phyloP scores from a whole-genome alignment of 257 asterid genomes.

The Gentiana straminea region DNA sequence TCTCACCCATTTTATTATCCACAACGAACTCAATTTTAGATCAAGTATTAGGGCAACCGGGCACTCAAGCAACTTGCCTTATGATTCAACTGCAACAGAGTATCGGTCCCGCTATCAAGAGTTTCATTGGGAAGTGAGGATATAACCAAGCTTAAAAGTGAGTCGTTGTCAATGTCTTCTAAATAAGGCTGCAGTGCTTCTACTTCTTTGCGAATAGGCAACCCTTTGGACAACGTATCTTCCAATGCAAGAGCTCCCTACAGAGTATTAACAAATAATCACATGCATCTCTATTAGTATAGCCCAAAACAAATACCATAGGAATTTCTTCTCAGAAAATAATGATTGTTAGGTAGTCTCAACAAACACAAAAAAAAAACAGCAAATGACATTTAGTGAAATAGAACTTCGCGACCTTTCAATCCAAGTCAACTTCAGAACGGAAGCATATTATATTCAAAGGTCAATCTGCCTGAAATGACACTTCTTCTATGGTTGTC shows the following conservation, averaged over 20 bases:
- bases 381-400: too few relatives aligned
- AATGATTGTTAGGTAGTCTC: too few relatives aligned
- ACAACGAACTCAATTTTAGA: too few relatives aligned
- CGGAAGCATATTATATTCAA: too few relatives aligned
- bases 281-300: background rate
- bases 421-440: too few relatives aligned
- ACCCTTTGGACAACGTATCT: slow-evolving; percentile 81
- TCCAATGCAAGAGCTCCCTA: slow-evolving; percentile 89
- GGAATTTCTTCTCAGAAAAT: too few relatives aligned
- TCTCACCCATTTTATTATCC: too few relatives aligned
- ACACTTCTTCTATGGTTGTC: too few relatives aligned
- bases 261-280: slow-evolving; percentile 5
- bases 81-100: slow-evolving; percentile 61
- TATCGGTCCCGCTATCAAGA: slow-evolving; percentile 55
- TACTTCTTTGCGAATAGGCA: slow-evolving; percentile 77
- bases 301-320: background rate
- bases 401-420: too few relatives aligned
- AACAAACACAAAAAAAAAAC: too few relatives aligned
- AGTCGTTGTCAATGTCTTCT: slow-evolving; percentile 64
- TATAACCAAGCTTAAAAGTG: slow-evolving; percentile 52
- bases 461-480: too few relatives aligned
- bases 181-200: slow-evolving; percentile 48
- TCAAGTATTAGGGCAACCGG: background rate
- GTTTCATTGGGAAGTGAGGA: slow-evolving; percentile 87
- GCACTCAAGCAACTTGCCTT: slow-evolving; percentile 45